phyloP scores from a whole-genome alignment of 1,284 basidiomycete species.

The Ustilago vetiveriae region DNA sequence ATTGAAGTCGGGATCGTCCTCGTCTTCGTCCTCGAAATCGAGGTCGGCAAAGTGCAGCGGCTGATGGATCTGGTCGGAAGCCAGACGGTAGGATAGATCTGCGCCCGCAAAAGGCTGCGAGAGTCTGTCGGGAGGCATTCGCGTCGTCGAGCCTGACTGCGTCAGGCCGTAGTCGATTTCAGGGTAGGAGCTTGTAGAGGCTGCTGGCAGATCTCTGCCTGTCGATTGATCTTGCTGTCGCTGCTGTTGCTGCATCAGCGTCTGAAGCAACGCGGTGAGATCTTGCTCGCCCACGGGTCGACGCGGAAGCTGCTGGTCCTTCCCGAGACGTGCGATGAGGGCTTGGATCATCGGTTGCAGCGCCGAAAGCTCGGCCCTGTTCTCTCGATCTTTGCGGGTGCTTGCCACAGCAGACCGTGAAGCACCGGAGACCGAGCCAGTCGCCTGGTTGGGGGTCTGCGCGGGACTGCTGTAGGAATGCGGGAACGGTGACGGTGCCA shows the following conservation, averaged over 20 bases:
- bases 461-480: slow-evolving; percentile 41
- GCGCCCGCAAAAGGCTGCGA: neutral
- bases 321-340: slow-evolving; percentile 44
- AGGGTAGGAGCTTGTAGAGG: neutral
- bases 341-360: slow-evolving; percentile 50
- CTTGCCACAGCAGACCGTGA: slow-evolving; percentile 3
- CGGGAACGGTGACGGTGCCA: slow-evolving; percentile 33
- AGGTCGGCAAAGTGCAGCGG: slow-evolving; percentile 50
- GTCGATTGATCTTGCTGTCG: slow-evolving; percentile 26
- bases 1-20: slow-evolving; percentile 57
- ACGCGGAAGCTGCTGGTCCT: slow-evolving; percentile 29
- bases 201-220: neutral
- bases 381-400: slow-evolving; percentile 1
- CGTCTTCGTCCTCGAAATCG: slow-evolving; percentile 56
- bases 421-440: neutral
- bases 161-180: neutral
- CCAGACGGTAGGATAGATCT: neutral
- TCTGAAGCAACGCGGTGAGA: slow-evolving; percentile 52
- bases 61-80: slow-evolving; percentile 3
- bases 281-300: slow-evolving; percentile 51
- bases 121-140: neutral
- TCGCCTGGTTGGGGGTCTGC: slow-evolving; percentile 17
- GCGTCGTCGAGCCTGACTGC: slow-evolving; percentile 3
- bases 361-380: slow-evolving; percentile 27
- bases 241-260: slow-evolving; percentile 53